Evolutionary conservation across 2,329 filamentous ascomycete genomes (phyloP).

Genomic region (Akanthomyces dipterigenus): DNA sequence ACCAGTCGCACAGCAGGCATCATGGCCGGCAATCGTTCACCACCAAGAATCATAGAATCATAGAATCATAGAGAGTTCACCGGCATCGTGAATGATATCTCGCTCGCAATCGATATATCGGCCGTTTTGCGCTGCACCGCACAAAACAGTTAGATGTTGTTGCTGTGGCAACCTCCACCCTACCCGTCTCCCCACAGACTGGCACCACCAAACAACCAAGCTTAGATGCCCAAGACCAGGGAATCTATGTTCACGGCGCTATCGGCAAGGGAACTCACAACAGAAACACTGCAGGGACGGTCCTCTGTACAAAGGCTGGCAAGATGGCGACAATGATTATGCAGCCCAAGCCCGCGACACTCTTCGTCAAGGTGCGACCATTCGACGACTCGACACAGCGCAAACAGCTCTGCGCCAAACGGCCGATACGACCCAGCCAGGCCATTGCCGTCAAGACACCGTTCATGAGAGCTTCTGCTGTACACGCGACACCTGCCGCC

Average conservation of each 20-base stretch:
- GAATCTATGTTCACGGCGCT: background rate
- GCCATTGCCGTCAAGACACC: constrained; percentile 5
- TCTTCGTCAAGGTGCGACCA: constrained; percentile 8
- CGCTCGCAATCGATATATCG: background rate
- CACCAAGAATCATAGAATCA: background rate
- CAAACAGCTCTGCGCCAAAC: constrained; percentile 10
- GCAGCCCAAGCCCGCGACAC: constrained; percentile 6
- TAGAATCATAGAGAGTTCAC: background rate
- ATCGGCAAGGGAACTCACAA: background rate
- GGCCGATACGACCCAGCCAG: constrained; percentile 10
- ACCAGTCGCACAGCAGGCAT: background rate
- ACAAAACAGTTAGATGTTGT: background rate
- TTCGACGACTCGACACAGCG: constrained; percentile 9
- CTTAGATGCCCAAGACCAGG: background rate
- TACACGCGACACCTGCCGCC: constrained; percentile 16
- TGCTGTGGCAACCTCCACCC: constrained; percentile 7
- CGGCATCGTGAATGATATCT: background rate
- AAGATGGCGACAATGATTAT: constrained; percentile 12
- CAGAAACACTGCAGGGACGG: background rate
- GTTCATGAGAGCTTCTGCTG: background rate
- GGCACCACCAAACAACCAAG: background rate
- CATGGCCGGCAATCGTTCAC: background rate
- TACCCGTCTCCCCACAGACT: background rate
- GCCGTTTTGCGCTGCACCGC: background rate
- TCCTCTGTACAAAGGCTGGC: background rate